phyloP scores from a whole-genome alignment of 2,329 filamentous ascomycete genomes.

The Claviceps monticola region DNA sequence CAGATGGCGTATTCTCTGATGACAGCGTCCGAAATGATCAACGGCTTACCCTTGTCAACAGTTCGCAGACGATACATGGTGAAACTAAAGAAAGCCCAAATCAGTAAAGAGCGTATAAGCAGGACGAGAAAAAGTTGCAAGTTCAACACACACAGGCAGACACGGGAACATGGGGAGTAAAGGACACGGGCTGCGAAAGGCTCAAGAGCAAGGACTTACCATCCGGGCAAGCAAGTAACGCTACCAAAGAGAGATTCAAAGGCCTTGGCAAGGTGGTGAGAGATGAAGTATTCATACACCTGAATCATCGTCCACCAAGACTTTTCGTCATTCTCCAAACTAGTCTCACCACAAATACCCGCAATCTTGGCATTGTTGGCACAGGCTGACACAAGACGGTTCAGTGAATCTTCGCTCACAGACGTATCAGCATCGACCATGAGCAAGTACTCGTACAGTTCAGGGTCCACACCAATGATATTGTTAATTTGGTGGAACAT shows the following conservation, averaged over 20 bases:
- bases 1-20: slow-evolving; percentile 82
- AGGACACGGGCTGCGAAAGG: too few species aligned
- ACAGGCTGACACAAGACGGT: slow-evolving; percentile 82
- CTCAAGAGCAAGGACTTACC: slow-evolving; percentile 46
- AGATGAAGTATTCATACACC: slow-evolving; percentile 99
- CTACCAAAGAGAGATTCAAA: slow-evolving; percentile 97
- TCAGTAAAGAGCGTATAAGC: slow-evolving; percentile 21
- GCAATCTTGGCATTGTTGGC: slow-evolving; percentile 91
- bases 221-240: slow-evolving; percentile 97
- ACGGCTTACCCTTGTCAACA: slow-evolving; percentile 81
- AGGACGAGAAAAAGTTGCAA: not conserved
- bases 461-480: slow-evolving; percentile 93
- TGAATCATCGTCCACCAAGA: slow-evolving; percentile 99
- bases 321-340: slow-evolving; percentile 84
- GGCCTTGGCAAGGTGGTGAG: slow-evolving; percentile 89
- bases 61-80: slow-evolving; percentile 96
- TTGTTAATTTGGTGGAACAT: slow-evolving; percentile 99
- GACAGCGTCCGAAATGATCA: slow-evolving; percentile 83
- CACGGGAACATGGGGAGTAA: not conserved
- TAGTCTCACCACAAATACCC: slow-evolving; percentile 94
- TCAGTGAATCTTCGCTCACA: slow-evolving; percentile 83
- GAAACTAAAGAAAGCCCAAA: slow-evolving; percentile 50
- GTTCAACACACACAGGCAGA: not conserved
- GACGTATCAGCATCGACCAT: slow-evolving; percentile 98
- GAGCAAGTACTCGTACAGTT: slow-evolving; percentile 90